A percentile compares a stretch with the other conserved stretches of the same genome.
phyloP scores from a whole-genome alignment of 2,329 filamentous ascomycete species.

The Paecilomyces fulvus region DNA sequence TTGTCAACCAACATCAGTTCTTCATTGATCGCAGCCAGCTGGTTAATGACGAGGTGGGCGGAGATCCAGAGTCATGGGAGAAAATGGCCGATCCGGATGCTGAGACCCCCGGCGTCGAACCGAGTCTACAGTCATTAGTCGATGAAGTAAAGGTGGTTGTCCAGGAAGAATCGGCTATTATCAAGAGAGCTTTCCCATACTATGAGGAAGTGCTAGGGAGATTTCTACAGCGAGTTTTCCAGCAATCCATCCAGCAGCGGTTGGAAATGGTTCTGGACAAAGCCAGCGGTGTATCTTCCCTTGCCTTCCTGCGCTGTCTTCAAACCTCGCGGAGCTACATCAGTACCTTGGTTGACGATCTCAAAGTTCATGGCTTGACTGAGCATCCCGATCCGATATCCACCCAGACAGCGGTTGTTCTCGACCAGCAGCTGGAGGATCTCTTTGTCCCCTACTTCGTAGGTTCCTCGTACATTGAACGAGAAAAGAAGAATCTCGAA shows the following conservation, averaged over 20 bases:
- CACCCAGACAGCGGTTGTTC: slow-evolving; percentile 64
- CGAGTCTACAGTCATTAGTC: slow-evolving; percentile 80
- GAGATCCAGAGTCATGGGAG: slow-evolving; percentile 67
- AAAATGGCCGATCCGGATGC: slow-evolving; percentile 88
- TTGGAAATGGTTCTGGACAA: slow-evolving; percentile 95
- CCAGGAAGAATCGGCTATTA: slow-evolving; percentile 94
- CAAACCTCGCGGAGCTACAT: slow-evolving; percentile 90
- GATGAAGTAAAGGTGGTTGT: slow-evolving; percentile 94
- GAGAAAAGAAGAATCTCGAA: slow-evolving; percentile 60
- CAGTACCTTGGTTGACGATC: slow-evolving; percentile 74
- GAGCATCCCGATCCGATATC: slow-evolving; percentile 91
- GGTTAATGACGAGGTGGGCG: slow-evolving; percentile 69
- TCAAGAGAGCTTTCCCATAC: slow-evolving; percentile 91
- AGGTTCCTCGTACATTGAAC: slow-evolving; percentile 57
- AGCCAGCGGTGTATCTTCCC: slow-evolving; percentile 79
- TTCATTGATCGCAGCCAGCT: slow-evolving; percentile 95
- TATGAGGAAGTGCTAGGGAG: slow-evolving; percentile 89
- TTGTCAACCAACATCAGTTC: slow-evolving; percentile 98
- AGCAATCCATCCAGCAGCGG: slow-evolving; percentile 94
- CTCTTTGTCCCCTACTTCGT: slow-evolving; percentile 59
- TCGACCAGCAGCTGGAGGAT: slow-evolving; percentile 61
- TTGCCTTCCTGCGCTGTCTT: slow-evolving; percentile 82
- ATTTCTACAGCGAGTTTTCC: slow-evolving; percentile 92
- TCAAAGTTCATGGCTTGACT: slow-evolving; percentile 88
- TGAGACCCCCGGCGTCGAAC: slow-evolving; percentile 83